Evolutionary conservation across 1,284 basidiomycete species (phyloP).

Genomic region (Apiotrichum domesticum): DNA sequence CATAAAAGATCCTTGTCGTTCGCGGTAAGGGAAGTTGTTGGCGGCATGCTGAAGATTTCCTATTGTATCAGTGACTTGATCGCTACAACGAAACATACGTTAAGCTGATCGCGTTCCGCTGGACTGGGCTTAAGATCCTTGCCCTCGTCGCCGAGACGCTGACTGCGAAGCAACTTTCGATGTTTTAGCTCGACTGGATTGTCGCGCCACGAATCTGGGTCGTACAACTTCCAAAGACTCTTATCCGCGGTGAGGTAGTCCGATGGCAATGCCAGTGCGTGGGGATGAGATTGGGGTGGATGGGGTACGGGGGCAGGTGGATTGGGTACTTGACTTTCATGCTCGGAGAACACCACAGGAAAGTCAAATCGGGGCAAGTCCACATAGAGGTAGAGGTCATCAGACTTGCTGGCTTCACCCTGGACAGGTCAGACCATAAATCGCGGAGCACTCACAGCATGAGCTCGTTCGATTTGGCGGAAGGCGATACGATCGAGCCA

Average conservation of each 20-base stretch:
- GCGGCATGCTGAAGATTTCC: slow-evolving; percentile 84
- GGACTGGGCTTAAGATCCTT: slow-evolving; percentile 94
- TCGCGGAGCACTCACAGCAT: slow-evolving; percentile 57
- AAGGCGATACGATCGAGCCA: slow-evolving; percentile 95
- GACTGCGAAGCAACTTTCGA: slow-evolving; percentile 85
- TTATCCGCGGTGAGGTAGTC: slow-evolving; percentile 56
- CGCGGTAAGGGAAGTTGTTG: slow-evolving; percentile 76
- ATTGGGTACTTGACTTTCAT: slow-evolving; percentile 43
- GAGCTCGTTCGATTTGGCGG: slow-evolving; percentile 86
- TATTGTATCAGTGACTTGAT: slow-evolving; percentile 36
- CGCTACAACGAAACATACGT: slow-evolving; percentile 53
- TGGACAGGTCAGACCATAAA: slow-evolving; percentile 34
- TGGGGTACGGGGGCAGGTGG: slow-evolving; percentile 42
- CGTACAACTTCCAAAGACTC: slow-evolving; percentile 80
- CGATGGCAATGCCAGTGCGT: slow-evolving; percentile 42
- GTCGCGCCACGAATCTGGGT: slow-evolving; percentile 77
- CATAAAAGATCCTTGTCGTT: slow-evolving; percentile 95
- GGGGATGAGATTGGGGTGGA: slow-evolving; percentile 24
- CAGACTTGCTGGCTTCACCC: slow-evolving; percentile 80
- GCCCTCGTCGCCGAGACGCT: slow-evolving; percentile 89
- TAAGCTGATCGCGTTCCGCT: slow-evolving; percentile 87
- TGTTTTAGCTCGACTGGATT: slow-evolving; percentile 98
- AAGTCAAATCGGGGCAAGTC: slow-evolving; percentile 97
- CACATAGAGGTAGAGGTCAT: slow-evolving; percentile 86
- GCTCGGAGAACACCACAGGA: slow-evolving; percentile 92